Percentiles rank a stretch among this genome's conserved stretches.
phyloP scores from a whole-genome alignment of 306 rosid species.

The Castanea mollissima region DNA sequence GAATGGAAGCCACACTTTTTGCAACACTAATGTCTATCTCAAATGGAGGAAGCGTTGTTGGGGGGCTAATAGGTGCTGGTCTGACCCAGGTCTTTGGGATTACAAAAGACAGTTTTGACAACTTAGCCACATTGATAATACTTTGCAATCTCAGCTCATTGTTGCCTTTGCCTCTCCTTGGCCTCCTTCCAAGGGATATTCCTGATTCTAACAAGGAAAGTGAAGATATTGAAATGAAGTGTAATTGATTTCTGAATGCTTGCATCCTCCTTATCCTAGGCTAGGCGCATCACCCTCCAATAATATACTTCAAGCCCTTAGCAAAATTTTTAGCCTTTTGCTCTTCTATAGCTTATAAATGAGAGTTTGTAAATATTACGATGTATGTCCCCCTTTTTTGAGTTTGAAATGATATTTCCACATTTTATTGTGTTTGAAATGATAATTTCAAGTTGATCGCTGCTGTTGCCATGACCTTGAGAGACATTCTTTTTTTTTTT shows the following conservation, averaged over 20 bases:
- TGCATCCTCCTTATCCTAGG: slow-evolving; percentile 2
- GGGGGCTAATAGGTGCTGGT: slow-evolving; percentile 94
- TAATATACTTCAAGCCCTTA: neutral
- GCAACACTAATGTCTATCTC: slow-evolving; percentile 98
- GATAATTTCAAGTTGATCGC: neutral
- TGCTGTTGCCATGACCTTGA: neutral
- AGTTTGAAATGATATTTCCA: too few relatives aligned
- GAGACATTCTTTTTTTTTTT: too few relatives aligned
- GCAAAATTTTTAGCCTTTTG: slow-evolving; percentile 1
- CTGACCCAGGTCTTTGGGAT: slow-evolving; percentile 82
- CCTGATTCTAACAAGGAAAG: slow-evolving; percentile 49
- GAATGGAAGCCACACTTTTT: slow-evolving; percentile 97
- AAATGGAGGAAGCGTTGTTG: slow-evolving; percentile 89
- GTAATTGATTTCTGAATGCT: slow-evolving; percentile 44
- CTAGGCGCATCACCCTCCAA: neutral
- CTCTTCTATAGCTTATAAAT: slow-evolving; percentile 1
- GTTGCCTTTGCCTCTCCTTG: slow-evolving; percentile 87
- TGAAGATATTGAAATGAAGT: slow-evolving; percentile 71
- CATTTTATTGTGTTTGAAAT: neutral
- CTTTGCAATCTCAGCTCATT: slow-evolving; percentile 88
- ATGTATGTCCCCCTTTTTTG: neutral
- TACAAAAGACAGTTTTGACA: slow-evolving; percentile 81
- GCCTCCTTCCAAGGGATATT: slow-evolving; percentile 73
- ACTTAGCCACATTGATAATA: slow-evolving; percentile 71
- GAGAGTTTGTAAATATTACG: neutral